These are phyloP conservation scores for Penicillium odoratum DNA, from an alignment of 495 filamentous ascomycete genomes.

Conservation along the genomic window DNA sequence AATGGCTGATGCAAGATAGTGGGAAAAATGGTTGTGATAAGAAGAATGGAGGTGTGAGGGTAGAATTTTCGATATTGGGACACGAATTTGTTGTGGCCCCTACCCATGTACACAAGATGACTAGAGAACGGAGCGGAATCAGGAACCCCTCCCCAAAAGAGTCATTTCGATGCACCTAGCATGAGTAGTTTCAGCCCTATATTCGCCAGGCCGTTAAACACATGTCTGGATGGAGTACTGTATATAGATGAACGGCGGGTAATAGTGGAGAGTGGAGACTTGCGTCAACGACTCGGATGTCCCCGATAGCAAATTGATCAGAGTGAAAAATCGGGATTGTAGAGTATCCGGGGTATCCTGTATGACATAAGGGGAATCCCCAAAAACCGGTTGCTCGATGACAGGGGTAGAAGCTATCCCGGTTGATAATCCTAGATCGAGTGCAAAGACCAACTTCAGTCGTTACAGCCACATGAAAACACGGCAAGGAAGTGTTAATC, in stretches of 20 bases:
- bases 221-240: background rate
- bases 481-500: constrained; percentile 11
- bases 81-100: constrained; percentile 34
- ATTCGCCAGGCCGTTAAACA: background rate
- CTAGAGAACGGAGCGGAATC: constrained; percentile 16
- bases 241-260: background rate
- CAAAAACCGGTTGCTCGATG: background rate
- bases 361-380: background rate
- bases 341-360: background rate
- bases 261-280: constrained; percentile 1
- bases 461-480: constrained; percentile 6
- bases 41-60: constrained; percentile 25
- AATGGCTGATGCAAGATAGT: constrained; percentile 22
- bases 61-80: constrained; percentile 21
- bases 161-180: too few species aligned
- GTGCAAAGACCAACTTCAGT: background rate
- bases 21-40: constrained; percentile 24
- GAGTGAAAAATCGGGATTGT: background rate
- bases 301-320: background rate
- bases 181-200: background rate
- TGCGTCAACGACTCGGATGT: constrained; percentile 3
- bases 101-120: constrained; percentile 33
- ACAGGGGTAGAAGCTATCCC: background rate
- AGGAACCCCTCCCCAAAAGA: background rate
- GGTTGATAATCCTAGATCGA: too few species aligned